These are phyloP conservation scores for Atkinsonella hypoxylon DNA, from an alignment of 2,329 filamentous ascomycete genomes.

Conservation along the genomic window DNA sequence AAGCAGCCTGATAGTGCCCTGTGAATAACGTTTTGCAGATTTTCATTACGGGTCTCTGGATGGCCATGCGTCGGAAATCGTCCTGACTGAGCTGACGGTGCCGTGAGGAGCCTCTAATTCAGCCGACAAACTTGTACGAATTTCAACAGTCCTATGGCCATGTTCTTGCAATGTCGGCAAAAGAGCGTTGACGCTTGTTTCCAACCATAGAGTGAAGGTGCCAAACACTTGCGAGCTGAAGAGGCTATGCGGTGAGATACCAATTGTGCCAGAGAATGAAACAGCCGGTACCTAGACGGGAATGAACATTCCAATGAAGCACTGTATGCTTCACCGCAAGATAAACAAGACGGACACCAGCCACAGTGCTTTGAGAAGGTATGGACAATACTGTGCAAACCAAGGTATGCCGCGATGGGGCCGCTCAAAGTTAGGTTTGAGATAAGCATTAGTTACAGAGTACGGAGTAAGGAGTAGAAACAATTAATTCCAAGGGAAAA, in stretches of 20 bases:
- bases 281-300: background rate
- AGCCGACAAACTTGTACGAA: too few species aligned
- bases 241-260: background rate
- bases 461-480: too few species aligned
- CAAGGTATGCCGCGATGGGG: background rate
- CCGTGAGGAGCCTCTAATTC: too few species aligned
- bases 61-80: too few species aligned
- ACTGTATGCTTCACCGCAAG: background rate
- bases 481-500: background rate
- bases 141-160: too few species aligned
- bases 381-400: background rate
- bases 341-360: constrained; percentile 1
- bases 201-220: background rate
- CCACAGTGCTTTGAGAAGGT: background rate
- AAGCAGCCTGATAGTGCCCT: too few species aligned
- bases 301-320: background rate
- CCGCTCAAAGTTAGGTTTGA: background rate
- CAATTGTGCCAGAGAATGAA: background rate
- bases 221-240: background rate
- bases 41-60: too few species aligned
- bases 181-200: background rate
- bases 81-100: too few species aligned
- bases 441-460: background rate
- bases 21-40: too few species aligned
- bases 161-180: too few species aligned